Base-by-base conservation (phyloP, 768 basidiomycete genomes). In the Scleroderma citrinum region DNA sequence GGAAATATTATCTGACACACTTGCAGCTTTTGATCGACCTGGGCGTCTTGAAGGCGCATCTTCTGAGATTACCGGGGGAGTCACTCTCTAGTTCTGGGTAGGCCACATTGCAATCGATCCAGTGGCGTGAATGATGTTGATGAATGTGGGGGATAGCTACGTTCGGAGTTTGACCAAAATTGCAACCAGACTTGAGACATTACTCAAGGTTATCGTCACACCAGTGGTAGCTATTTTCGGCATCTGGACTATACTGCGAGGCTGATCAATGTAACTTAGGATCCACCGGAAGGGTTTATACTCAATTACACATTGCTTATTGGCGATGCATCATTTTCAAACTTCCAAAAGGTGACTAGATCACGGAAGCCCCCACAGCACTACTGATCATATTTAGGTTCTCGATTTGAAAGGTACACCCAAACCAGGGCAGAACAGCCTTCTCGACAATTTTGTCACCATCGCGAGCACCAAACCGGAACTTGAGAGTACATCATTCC, bases 261-360 rank as follows among this genome's bases (percentile, higher is more conserved):
- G 13, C 19, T 13, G 6, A 20, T 24, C 14, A 21, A 40, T 11
- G 23, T 21, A 40, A 13, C 39, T 14, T 46, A 95, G 85, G 90
- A 94, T 59, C 93, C 95, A 14, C 73, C 90, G 1, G 92, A 95
- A 64, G 91, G 87, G 2, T 98, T 99, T 61, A 90, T 98, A 52
- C 76, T 93, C 48, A 97, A 97, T 61, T 99, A 98, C 62, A 93
- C 91, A 7, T 76, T 97, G 21, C 76, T 97, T 49, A 89, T 99
- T 53, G 91, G 91, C 20, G 95, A 97, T 67, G 85, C 87, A 5
- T 94, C 93, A 2, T 94, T 94, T 67, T 87, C 86, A 26, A 98
- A 98, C 68, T 99, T 99, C 73, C 96, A 98, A 73, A 99, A 99
- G 82, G 92, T 87, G 30, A 34, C 68, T 29, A n/a, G 40, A 23